Conservation (phyloP, 306 rosid genomes). For the Inga leiocalycina region DNA sequence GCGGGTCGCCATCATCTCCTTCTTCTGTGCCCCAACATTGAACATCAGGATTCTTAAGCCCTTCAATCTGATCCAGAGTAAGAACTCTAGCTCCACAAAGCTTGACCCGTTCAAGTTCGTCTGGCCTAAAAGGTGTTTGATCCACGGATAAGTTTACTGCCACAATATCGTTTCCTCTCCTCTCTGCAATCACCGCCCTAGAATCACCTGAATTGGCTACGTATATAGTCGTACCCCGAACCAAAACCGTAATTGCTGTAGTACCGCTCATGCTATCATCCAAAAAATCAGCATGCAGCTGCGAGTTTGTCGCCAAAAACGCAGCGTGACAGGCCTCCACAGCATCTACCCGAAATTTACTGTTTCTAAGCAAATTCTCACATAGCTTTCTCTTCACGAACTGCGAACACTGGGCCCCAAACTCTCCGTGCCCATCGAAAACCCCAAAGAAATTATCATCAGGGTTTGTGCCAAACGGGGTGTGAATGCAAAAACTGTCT, state of each 20-base stretch:
- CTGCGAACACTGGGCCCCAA: constrained; percentile 89
- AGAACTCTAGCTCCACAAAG: constrained; percentile 95
- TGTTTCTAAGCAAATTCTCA: constrained; percentile 80
- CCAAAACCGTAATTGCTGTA: constrained; percentile 83
- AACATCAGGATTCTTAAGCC: constrained; percentile 89
- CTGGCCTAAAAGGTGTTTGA: constrained; percentile 85
- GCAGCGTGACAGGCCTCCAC: constrained; percentile 87
- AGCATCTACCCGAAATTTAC: constrained; percentile 60
- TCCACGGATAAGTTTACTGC: constrained; percentile 93
- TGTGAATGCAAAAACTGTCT: constrained; percentile 93
- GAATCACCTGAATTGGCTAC: constrained; percentile 96
- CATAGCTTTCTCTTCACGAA: constrained; percentile 79
- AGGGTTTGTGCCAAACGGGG: constrained; percentile 74
- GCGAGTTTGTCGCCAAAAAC: constrained; percentile 68
- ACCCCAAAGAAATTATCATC: constrained; percentile 94
- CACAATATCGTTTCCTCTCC: constrained; percentile 72
- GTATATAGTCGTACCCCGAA: constrained; percentile 75
- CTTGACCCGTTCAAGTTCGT: constrained; percentile 86
- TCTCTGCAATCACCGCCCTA: constrained; percentile 89
- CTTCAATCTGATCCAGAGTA: constrained; percentile 98
- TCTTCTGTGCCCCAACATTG: constrained; percentile 96
- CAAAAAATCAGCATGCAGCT: constrained; percentile 68
- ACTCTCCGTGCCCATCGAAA: constrained; percentile 96
- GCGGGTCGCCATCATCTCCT: constrained; percentile 97
- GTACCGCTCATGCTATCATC: constrained; percentile 99